A percentile compares a stretch with the other conserved stretches of the same genome.
phyloP scores from a whole-genome alignment of 768 basidiomycete genomes.

The Nidularia pulvinata region DNA sequence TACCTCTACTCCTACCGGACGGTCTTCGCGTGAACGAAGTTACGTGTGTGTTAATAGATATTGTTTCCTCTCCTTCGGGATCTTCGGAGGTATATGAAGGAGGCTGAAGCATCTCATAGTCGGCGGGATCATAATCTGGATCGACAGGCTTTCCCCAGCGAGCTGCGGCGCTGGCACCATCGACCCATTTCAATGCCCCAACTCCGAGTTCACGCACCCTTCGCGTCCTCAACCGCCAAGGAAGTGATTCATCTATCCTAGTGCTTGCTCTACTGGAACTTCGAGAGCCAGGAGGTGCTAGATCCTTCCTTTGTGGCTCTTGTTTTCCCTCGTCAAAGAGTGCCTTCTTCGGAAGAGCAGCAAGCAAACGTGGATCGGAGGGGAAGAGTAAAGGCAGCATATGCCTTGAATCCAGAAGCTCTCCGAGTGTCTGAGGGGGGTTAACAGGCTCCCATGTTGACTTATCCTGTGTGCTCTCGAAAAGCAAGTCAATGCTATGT shows the following conservation, averaged over 20 bases:
- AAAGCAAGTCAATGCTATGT: conserved; percentile 75
- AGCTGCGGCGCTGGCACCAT: conserved; percentile 58
- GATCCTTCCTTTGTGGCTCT: conserved; percentile 13
- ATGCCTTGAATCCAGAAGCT: conserved; percentile 88
- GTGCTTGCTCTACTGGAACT: conserved; percentile 37
- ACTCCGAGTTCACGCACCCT: conserved; percentile 62
- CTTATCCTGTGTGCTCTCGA: conserved; percentile 66
- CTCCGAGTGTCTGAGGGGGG: conserved; percentile 83
- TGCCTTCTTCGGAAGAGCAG: conserved; percentile 59
- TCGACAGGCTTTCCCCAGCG: conserved; percentile 56
- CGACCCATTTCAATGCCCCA: conserved; percentile 67
- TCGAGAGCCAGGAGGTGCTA: conserved; percentile 22
- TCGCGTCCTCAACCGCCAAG: conserved; percentile 60
- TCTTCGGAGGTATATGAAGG: conserved; percentile 23
- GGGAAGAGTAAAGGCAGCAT: conserved; percentile 92
- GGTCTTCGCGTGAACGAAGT: conserved; percentile 72
- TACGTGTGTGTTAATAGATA: conserved; percentile 37
- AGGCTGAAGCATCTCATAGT: conserved; percentile 32
- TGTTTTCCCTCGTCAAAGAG: conserved; percentile 27
- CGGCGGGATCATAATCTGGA: conserved; percentile 32
- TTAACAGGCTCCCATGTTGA: conserved; percentile 77
- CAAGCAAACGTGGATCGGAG: conserved; percentile 74
- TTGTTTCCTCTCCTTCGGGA: conserved; percentile 27
- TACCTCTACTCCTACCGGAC: conserved; percentile 54
- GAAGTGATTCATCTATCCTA: conserved; percentile 35